Percentiles rank a stretch among this genome's conserved stretches.
These are phyloP conservation scores for Sclerotinia sclerotiorum DNA, from an alignment of 2,329 filamentous ascomycete genomes.

Conservation along the genomic window DNA sequence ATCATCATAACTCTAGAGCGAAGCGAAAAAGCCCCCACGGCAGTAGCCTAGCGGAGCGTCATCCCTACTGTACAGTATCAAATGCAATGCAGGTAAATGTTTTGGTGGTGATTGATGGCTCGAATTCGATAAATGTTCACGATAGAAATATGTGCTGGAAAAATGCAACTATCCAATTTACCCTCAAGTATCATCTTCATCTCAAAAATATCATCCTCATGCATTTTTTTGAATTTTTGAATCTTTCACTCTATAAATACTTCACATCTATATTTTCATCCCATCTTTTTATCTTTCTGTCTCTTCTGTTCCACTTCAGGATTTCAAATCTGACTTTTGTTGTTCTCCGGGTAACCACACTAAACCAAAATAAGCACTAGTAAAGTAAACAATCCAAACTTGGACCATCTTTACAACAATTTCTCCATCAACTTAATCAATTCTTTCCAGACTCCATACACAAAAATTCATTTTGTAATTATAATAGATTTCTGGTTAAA, in stretches of 20 bases:
- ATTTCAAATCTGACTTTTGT: not conserved
- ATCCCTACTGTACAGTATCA: not conserved
- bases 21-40: slow-evolving; percentile 8
- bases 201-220: not conserved
- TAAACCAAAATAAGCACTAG: slow-evolving; percentile 17
- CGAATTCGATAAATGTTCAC: not conserved
- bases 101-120: not conserved
- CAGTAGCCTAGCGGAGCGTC: slow-evolving; percentile 8
- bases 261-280: not conserved
- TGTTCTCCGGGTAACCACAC: slow-evolving; percentile 8
- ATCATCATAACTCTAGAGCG: not conserved
- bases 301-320: not conserved
- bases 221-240: not conserved
- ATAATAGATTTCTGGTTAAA: not conserved
- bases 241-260: not conserved
- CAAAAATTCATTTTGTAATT: not conserved
- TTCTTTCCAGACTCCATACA: not conserved
- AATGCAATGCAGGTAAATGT: not conserved
- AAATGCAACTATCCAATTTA: not conserved
- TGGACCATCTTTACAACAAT: slow-evolving; percentile 16
- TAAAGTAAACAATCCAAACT: slow-evolving; percentile 23
- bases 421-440: slow-evolving; percentile 18
- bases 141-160: not conserved
- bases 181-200: not conserved
- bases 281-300: not conserved